Conservation (phyloP, 345 rosid species). For the Combretum micranthum region DNA sequence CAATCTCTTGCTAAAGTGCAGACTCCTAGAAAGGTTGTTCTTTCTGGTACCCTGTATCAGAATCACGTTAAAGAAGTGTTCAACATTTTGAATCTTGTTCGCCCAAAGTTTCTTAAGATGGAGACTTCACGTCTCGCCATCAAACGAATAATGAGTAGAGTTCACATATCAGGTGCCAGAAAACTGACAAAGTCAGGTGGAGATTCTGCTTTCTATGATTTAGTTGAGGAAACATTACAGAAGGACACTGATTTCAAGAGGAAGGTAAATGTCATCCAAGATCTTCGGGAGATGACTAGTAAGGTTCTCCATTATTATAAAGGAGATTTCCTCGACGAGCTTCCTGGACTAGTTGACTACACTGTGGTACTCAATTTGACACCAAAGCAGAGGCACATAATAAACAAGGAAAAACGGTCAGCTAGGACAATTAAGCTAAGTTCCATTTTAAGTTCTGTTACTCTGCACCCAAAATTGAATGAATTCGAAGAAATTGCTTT, state of each 20-base stretch:
- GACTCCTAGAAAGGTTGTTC: constrained; percentile 81
- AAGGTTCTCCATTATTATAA: constrained; percentile 80
- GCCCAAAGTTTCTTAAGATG: constrained; percentile 70
- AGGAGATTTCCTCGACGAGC: constrained; percentile 82
- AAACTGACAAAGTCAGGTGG: constrained; percentile 38
- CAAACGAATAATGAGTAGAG: constrained; percentile 60
- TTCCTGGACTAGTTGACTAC: constrained; percentile 77
- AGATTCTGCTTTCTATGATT: constrained; percentile 43
- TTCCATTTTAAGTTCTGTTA: constrained; percentile 60
- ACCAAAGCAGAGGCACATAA: constrained; percentile 45
- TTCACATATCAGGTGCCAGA: constrained; percentile 35
- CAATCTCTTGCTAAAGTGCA: constrained; percentile 74
- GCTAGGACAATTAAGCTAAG: constrained; percentile 52
- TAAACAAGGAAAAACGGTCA: constrained; percentile 30
- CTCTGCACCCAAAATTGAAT: constrained; percentile 57
- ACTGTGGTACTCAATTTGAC: constrained; percentile 67
- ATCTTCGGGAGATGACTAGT: constrained; percentile 81
- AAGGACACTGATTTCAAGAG: constrained; percentile 40
- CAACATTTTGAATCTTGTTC: constrained; percentile 73
- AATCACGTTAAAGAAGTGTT: constrained; percentile 87
- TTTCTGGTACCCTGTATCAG: constrained; percentile 85
- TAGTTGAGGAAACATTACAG: constrained; percentile 67
- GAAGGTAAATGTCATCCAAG: constrained; percentile 58
- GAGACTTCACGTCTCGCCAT: constrained; percentile 37
- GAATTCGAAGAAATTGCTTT: constrained; percentile 23